Evolutionary conservation across 1,284 basidiomycete genomes (phyloP).

Genomic region (Volvariella volvacea): DNA sequence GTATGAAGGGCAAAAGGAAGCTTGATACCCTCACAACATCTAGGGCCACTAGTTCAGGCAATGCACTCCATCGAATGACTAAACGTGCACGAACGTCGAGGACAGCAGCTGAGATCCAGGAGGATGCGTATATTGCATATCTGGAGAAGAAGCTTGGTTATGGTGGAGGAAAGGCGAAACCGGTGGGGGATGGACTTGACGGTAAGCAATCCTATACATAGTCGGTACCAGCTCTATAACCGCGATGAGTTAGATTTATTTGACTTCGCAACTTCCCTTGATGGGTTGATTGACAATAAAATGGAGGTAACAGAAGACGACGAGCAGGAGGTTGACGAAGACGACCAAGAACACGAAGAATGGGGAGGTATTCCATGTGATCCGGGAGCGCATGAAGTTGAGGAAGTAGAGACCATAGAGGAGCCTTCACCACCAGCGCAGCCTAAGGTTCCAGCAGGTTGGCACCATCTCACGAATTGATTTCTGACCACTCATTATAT

Average conservation of each 20-base stretch:
- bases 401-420: not conserved
- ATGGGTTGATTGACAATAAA: slow-evolving; percentile 10
- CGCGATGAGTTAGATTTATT: slow-evolving; percentile 34
- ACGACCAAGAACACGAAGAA: slow-evolving; percentile 21
- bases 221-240: not conserved
- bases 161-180: slow-evolving; percentile 32
- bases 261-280: slow-evolving; percentile 47
- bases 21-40: too few relatives aligned
- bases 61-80: too few relatives aligned
- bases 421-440: slow-evolving; percentile 9
- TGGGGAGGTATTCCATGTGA: slow-evolving; percentile 24
- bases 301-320: slow-evolving; percentile 14
- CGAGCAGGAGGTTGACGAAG: slow-evolving; percentile 12
- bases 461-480: not conserved
- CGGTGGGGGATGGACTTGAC: slow-evolving; percentile 52
- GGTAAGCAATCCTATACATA: slow-evolving; percentile 29
- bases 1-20: slow-evolving; percentile 57
- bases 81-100: slow-evolving; percentile 11
- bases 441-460: slow-evolving; percentile 7
- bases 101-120: slow-evolving; percentile 45
- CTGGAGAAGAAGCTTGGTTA: slow-evolving; percentile 69
- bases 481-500: slow-evolving; percentile 16
- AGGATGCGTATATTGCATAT: slow-evolving; percentile 75
- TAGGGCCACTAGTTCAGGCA: too few relatives aligned
- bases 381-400: slow-evolving; percentile 16